Evolutionary conservation across 1,284 basidiomycete genomes (phyloP), one percentile per base, ranked within the genome.

Genomic region (Mrakiaceae sp.): DNA sequence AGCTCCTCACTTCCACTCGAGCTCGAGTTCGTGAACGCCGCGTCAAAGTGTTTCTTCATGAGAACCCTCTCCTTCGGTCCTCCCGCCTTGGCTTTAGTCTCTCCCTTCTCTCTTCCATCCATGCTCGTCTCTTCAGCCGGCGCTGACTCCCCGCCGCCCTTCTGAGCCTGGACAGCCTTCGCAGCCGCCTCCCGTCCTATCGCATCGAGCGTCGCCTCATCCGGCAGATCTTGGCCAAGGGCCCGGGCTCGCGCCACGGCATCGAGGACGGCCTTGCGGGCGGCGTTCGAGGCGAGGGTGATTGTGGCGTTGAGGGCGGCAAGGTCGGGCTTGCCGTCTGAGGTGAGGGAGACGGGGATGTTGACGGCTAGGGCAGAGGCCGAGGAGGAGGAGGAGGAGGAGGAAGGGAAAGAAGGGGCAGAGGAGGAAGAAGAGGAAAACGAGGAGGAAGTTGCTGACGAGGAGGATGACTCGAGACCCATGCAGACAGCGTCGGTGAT

Each of bases 21-120:
- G 1, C 87, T 86, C 69, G 94, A 92, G 74, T 94, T 90, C 70
- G 82, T 84, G 59, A 93, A 79, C 0, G 91, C 91, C 70, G 86
- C 86, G 48, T 79, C 79, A 72, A 95, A 94, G 72, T 95, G 87
- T 66, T 80, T 82, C 63, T 79, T 74, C 58, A 77, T 74, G 10
- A 88, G 78, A 40, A 79, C 77, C 48, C 86, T 81, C 6, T 44
- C 27, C 8, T 72, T 73, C 50, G 56, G 46, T 12, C 40, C 64
- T 48, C 6, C 62, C 69, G 9, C 3, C 10, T 40, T 27, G 27
- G 27, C 27, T 27, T 27, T 27, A 27, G 27, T 27, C 27, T 27
- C 42, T 43, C 16, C 49, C 46, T 58, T 59, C 50, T 60, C 39
- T 42, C 14, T 16, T 10, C 27, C 27, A 27, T 27, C 27, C 27